Evolutionary conservation across 305 asterid genomes (phyloP).

Genomic region (Striga hermonthica): DNA sequence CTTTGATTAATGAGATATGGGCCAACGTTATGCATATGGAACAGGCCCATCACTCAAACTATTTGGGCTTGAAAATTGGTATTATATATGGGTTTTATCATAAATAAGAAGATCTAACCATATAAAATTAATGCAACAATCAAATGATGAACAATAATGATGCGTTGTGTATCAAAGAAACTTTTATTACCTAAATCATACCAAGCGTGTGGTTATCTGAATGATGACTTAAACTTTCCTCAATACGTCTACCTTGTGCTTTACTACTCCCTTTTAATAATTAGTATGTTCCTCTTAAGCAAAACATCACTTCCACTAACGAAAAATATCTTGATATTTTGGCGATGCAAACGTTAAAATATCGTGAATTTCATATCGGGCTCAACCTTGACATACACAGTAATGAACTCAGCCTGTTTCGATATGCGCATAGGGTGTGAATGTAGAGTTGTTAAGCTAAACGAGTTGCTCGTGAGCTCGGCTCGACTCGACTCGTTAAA

Average conservation of each 20-base stretch:
- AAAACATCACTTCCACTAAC: conserved; percentile 21
- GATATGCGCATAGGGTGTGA: conserved; percentile 35
- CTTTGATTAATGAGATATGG: too few species aligned
- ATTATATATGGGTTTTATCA: too few species aligned
- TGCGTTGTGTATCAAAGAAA: conserved; percentile 1
- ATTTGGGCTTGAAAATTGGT: too few species aligned
- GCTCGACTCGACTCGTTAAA: too few species aligned
- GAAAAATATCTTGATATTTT: conserved; percentile 28
- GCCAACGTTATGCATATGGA: too few species aligned
- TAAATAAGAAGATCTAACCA: neutral
- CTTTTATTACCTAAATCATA: conserved; percentile 28
- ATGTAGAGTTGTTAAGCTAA: neutral
- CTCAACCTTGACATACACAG: neutral
- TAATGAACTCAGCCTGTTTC: conserved; percentile 30
- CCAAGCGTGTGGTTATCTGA: conserved; percentile 39
- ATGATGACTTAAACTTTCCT: conserved; percentile 24
- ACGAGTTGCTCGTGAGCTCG: too few species aligned
- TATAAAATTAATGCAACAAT: too few species aligned
- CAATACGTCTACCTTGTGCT: conserved; percentile 16
- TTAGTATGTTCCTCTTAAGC: conserved; percentile 12
- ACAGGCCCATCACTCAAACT: too few species aligned
- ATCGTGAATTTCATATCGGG: neutral
- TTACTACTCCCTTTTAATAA: neutral
- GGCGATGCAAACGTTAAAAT: neutral
- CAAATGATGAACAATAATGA: neutral